Conservation (phyloP, 768 basidiomycete species). For the Mycena vulgaris region DNA sequence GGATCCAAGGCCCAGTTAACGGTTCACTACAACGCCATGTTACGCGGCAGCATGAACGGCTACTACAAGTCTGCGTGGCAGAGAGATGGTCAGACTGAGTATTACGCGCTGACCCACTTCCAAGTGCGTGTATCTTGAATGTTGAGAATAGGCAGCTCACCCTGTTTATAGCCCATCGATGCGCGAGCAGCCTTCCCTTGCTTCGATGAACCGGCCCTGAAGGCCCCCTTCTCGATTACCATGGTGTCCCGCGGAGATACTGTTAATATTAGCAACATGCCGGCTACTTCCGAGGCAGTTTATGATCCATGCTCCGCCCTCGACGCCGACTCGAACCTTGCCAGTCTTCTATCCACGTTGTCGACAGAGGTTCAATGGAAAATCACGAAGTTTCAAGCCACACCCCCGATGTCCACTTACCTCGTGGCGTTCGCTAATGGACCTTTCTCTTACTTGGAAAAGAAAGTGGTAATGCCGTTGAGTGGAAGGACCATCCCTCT, state of each 20-base stretch:
- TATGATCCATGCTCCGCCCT: conserved; percentile 51
- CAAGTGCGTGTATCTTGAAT: conserved; percentile 61
- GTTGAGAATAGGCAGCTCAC: background rate
- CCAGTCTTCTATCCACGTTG: conserved; percentile 2
- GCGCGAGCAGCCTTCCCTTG: conserved; percentile 89
- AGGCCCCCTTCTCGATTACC: conserved; percentile 84
- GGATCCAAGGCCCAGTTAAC: conserved; percentile 80
- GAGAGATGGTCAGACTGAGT: conserved; percentile 72
- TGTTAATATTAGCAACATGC: conserved; percentile 91
- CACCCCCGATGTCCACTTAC: conserved; percentile 92
- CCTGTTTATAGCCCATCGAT: conserved; percentile 75
- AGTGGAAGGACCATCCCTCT: conserved; percentile 87
- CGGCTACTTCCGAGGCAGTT: conserved; percentile 70
- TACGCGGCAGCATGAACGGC: conserved; percentile 84
- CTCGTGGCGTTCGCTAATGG: conserved; percentile 92
- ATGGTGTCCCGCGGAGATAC: conserved; percentile 84
- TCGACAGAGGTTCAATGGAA: conserved; percentile 72
- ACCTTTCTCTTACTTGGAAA: conserved; percentile 79
- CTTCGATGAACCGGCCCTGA: conserved; percentile 58
- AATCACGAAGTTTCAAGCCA: conserved; percentile 83
- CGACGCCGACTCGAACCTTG: conserved; percentile 34
- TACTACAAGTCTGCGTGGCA: conserved; percentile 84
- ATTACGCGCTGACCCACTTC: conserved; percentile 91
- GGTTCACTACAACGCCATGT: conserved; percentile 74
- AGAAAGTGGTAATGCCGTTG: conserved; percentile 82